Conservation (phyloP, 768 basidiomycete genomes). For the Candolleomyces aberdarensis region DNA sequence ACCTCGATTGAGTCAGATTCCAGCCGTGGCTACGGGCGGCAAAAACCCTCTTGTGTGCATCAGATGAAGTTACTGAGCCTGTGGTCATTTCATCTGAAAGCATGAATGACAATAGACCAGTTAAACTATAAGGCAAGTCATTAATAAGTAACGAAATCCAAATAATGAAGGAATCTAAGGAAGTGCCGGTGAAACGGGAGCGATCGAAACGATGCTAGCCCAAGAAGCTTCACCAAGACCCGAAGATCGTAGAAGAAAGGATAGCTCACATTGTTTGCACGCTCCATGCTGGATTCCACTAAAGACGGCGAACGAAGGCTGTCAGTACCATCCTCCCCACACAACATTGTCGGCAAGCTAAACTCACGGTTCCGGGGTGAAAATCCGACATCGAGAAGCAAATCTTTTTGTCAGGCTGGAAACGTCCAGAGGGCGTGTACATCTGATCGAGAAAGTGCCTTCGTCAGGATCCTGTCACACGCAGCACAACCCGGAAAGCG, state of each 20-base stretch:
- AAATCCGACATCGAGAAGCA: conserved; percentile 99
- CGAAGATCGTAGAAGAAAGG: conserved; percentile 8
- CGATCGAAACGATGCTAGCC: neutral
- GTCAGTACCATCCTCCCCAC: neutral
- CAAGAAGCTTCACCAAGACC: neutral
- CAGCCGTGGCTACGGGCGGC: conserved; percentile 81
- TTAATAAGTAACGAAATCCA: conserved; percentile 8
- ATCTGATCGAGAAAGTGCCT: conserved; percentile 46
- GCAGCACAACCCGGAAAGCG: conserved; percentile 8
- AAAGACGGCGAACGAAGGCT: conserved; percentile 7
- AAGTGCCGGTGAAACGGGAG: neutral
- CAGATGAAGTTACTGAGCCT: conserved; percentile 80
- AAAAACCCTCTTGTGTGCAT: conserved; percentile 72
- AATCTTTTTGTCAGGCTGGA: conserved; percentile 91
- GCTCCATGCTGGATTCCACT: conserved; percentile 98
- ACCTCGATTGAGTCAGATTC: conserved; percentile 78
- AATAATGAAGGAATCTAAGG: conserved; percentile 2
- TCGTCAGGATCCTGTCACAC: conserved; percentile 3
- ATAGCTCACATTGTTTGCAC: conserved; percentile 84
- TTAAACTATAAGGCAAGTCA: conserved; percentile 55
- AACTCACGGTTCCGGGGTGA: conserved; percentile 80
- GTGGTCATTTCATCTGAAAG: conserved; percentile 96
- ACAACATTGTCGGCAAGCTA: neutral
- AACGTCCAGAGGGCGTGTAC: conserved; percentile 88
- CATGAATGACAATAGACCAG: conserved; percentile 94